Conservation (phyloP, 2,329 filamentous ascomycete species). For the Trichophyton simii region DNA sequence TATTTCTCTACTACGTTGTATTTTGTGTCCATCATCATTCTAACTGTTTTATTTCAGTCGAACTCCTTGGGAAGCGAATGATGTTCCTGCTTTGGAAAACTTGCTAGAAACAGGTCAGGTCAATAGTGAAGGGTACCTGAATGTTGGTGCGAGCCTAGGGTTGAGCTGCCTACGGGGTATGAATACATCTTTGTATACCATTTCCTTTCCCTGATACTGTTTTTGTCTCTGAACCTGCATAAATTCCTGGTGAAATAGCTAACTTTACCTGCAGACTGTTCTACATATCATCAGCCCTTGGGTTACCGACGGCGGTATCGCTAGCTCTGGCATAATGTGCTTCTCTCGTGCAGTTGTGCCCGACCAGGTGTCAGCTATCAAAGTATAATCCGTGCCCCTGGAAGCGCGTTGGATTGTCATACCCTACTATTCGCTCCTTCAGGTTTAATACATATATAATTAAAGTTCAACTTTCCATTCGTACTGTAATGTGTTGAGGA, state of each 20-base stretch:
- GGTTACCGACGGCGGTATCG: conserved; percentile 18
- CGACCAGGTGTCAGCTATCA: not conserved
- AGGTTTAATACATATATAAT: not conserved
- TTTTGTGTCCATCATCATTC: not conserved
- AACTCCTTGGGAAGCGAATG: conserved; percentile 28
- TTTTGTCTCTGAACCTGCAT: not conserved
- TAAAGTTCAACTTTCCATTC: not conserved
- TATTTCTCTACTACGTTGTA: not conserved
- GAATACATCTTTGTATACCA: conserved; percentile 10
- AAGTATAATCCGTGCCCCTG: not conserved
- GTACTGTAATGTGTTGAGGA: not conserved
- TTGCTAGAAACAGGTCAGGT: conserved; percentile 21
- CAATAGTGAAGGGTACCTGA: conserved; percentile 33
- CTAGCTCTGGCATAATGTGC: conserved; percentile 9
- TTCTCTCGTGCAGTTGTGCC: not conserved
- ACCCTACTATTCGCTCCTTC: not conserved
- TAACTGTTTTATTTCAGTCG: conserved; percentile 20
- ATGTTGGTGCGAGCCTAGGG: conserved; percentile 33
- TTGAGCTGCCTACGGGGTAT: conserved; percentile 29
- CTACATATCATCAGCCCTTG: conserved; percentile 32
- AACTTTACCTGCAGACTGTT: conserved; percentile 23
- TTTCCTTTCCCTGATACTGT: not conserved
- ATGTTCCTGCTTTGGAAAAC: conserved; percentile 17
- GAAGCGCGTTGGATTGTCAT: not conserved
- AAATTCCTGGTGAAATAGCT: not conserved